A percentile compares a stretch with the other conserved stretches of the same genome.
phyloP scores from a whole-genome alignment of 2,329 filamentous ascomycete genomes.

The Berkeleyomyces basicola region DNA sequence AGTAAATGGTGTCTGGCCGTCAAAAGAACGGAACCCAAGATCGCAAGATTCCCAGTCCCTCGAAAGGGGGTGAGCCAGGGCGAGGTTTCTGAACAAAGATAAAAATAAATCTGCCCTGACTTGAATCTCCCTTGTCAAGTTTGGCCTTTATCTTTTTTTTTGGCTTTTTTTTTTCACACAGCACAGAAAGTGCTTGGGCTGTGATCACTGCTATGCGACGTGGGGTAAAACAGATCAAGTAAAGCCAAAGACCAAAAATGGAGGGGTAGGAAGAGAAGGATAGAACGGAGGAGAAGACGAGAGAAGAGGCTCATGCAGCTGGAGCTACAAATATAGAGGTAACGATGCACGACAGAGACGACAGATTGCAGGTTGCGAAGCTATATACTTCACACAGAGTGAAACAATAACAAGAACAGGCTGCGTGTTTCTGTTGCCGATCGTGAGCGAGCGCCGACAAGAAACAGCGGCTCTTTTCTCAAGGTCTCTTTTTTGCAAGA shows the following conservation, averaged over 20 bases:
- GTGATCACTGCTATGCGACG: slow-evolving; percentile 6
- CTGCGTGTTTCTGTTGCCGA: neutral
- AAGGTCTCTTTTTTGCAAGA: neutral
- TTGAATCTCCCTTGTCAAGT: neutral
- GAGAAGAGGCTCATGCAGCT: neutral
- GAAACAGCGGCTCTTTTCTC: neutral
- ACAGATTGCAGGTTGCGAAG: neutral
- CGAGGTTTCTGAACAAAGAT: slow-evolving; percentile 1
- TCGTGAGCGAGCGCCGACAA: neutral
- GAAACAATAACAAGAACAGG: neutral
- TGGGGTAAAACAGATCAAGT: slow-evolving; percentile 6
- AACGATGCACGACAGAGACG: neutral
- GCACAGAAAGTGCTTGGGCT: neutral
- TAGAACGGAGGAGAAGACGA: neutral
- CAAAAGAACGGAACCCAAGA: neutral
- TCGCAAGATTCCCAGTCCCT: neutral
- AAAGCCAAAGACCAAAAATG: neutral
- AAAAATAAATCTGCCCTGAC: slow-evolving; percentile 2
- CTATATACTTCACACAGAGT: neutral
- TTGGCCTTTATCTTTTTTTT: neutral
- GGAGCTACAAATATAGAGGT: neutral
- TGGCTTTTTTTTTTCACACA: neutral
- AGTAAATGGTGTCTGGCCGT: neutral
- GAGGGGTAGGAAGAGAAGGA: neutral
- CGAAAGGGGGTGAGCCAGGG: slow-evolving; percentile 8